Conservation (phyloP, 2,329 filamentous ascomycete genomes). For the Colletotrichum sp. region DNA sequence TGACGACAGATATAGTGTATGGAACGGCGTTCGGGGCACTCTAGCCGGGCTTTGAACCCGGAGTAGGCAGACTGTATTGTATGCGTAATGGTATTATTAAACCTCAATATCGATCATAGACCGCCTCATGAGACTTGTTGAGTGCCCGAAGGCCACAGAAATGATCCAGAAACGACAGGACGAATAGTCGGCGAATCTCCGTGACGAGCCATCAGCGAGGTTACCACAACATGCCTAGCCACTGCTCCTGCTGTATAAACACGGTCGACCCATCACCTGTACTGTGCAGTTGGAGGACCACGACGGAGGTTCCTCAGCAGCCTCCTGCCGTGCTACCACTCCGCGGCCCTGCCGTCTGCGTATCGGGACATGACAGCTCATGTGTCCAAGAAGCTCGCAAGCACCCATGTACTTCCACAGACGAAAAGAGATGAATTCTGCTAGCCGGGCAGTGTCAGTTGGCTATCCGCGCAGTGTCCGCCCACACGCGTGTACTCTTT, state of each 20-base stretch:
- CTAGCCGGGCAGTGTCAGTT: neutral
- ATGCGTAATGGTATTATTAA: neutral
- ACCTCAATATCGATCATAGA: neutral
- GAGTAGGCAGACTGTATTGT: neutral
- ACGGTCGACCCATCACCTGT: neutral
- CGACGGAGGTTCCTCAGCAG: neutral
- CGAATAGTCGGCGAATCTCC: neutral
- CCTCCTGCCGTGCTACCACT: neutral
- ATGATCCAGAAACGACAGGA: rapidly evolving
- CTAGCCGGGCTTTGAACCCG: neutral
- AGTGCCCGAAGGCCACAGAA: neutral
- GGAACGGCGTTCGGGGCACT: neutral
- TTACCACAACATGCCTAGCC: neutral
- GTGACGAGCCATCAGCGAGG: neutral
- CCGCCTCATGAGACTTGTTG: neutral
- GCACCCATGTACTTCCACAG: neutral
- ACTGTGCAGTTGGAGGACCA: neutral
- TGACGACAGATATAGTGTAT: neutral
- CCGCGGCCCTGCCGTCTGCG: neutral
- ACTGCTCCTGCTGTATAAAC: neutral
- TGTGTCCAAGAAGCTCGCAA: neutral
- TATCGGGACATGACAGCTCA: neutral
- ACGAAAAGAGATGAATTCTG: neutral
- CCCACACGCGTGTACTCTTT: no score
- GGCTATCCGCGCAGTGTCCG: no score